Conservation (phyloP, 2,329 filamentous ascomycete species). For the Cladosporium sp. region DNA sequence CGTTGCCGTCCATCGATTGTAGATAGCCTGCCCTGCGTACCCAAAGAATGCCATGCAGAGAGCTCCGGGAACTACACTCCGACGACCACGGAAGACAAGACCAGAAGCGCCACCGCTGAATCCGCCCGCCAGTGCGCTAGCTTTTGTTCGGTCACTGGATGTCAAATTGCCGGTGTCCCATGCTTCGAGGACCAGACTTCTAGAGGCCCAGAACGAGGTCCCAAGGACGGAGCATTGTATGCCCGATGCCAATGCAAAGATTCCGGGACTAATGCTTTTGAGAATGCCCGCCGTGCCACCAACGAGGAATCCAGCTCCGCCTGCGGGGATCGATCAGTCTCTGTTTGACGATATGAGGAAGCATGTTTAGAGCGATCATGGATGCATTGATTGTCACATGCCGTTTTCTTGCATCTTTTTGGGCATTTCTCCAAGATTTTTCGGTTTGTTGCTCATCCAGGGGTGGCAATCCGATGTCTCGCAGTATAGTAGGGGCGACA, state of each 20-base stretch:
- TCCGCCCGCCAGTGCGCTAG: slow-evolving; percentile 65
- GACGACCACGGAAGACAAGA: slow-evolving; percentile 52
- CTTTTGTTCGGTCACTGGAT: slow-evolving; percentile 53
- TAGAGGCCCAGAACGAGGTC: slow-evolving; percentile 64
- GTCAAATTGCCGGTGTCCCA: slow-evolving; percentile 18
- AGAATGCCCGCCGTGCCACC: slow-evolving; percentile 46
- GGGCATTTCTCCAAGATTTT: not conserved
- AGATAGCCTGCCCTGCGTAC: slow-evolving; percentile 50
- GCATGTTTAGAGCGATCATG: not conserved
- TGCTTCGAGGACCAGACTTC: slow-evolving; percentile 34
- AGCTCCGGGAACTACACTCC: slow-evolving; percentile 49
- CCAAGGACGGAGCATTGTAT: slow-evolving; percentile 78
- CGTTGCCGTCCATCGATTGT: slow-evolving; percentile 43
- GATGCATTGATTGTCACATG: too few relatives aligned
- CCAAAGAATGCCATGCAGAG: slow-evolving; percentile 55
- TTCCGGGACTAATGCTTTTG: slow-evolving; percentile 56
- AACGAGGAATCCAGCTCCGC: slow-evolving; percentile 59
- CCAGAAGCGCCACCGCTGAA: slow-evolving; percentile 54
- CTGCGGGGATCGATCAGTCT: slow-evolving; percentile 25
- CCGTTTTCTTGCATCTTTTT: too few relatives aligned
- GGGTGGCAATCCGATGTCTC: too few relatives aligned
- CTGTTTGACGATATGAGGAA: not conserved
- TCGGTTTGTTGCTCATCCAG: not conserved
- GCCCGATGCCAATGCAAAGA: slow-evolving; percentile 67
- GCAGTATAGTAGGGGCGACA: too few relatives aligned